Evolutionary conservation across 352 stramenopile genomes (phyloP), one percentile per base, ranked within the genome.

Genomic region (Phytopythium ostracodes): DNA sequence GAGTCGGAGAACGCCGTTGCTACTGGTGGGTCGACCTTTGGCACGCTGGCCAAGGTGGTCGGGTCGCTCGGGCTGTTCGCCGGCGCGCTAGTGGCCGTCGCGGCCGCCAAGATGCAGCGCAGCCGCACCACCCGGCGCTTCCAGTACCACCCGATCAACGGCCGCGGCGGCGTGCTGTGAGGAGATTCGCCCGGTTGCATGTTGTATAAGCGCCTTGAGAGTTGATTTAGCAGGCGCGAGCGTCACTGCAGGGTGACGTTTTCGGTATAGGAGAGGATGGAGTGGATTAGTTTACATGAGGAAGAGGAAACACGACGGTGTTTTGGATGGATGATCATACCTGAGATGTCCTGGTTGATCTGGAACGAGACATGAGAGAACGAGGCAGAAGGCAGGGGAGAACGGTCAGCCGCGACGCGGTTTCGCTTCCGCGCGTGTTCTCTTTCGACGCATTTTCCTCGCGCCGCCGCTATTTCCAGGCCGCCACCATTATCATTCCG

Each of bases 61-160:
- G 66, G 70, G 10, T 73, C 76, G 50, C 59, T 81, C 35, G 65
- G 67, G 12, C 60, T 77, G 31, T 75, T 81, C 43, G 75, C 72
- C 1, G 73, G 69, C 55, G 65, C 67, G 56, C 50, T 79, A 51
- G 63, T 62, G 17, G 66, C 47, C 25, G 61, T 79, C 31, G 72
- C 68, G 11, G 63, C 68, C 56, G 33, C 63, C 50, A 76, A 76
- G 66, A 65, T 66, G 62, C 63, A 67, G 53, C 63, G 68, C 42
- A 66, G 58, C 40, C 49, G 66, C 17, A 55, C 44, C 20, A 62
- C 42, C 7, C 72, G 77, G 22, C 76, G 77, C 25, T 76, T 89
- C 65, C 67, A 51, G 38, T 91, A 91, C 73, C 77, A 81, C 58
- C 71, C 68, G 36, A 75, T 91, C 25, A 66, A 63, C 56, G 72